These are phyloP conservation scores for Aspergillus aculeatus DNA, from an alignment of 2,329 filamentous ascomycete species.

Conservation along the genomic window DNA sequence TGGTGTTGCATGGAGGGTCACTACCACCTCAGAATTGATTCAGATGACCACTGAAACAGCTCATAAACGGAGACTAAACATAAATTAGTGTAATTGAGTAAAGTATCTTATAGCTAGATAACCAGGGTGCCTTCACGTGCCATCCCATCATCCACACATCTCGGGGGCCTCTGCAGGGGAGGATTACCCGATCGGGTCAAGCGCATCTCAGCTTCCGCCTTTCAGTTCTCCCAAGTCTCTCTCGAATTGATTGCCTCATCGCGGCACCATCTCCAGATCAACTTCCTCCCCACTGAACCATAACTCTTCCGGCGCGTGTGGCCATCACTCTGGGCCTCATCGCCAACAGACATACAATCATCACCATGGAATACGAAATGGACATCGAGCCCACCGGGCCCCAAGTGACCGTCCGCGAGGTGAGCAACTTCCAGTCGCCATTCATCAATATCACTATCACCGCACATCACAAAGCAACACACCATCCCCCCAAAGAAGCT, in stretches of 20 bases:
- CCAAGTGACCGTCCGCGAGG: constrained; percentile 50
- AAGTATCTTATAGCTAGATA: too few species aligned
- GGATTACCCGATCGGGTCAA: constrained; percentile 23
- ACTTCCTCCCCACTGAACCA: background rate
- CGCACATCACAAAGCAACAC: background rate
- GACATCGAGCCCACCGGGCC: constrained; percentile 49
- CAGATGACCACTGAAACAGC: background rate
- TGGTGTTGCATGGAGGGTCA: background rate
- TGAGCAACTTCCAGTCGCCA: constrained; percentile 19
- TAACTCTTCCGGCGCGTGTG: background rate
- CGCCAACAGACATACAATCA: constrained; percentile 15
- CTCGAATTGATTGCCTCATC: constrained; percentile 4
- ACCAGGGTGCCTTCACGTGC: background rate
- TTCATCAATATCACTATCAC: background rate
- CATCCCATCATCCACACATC: background rate
- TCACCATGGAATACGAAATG: constrained; percentile 47
- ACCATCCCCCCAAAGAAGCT: background rate
- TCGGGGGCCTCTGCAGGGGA: background rate
- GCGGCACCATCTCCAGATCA: constrained; percentile 1
- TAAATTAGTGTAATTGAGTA: too few species aligned
- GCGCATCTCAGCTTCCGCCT: constrained; percentile 17
- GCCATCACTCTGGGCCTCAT: background rate
- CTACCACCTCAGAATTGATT: background rate
- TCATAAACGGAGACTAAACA: too few species aligned
- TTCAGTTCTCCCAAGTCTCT: constrained; percentile 5